Evolutionary conservation across 495 filamentous ascomycete genomes (phyloP).

Genomic region (Penicillium herquei): DNA sequence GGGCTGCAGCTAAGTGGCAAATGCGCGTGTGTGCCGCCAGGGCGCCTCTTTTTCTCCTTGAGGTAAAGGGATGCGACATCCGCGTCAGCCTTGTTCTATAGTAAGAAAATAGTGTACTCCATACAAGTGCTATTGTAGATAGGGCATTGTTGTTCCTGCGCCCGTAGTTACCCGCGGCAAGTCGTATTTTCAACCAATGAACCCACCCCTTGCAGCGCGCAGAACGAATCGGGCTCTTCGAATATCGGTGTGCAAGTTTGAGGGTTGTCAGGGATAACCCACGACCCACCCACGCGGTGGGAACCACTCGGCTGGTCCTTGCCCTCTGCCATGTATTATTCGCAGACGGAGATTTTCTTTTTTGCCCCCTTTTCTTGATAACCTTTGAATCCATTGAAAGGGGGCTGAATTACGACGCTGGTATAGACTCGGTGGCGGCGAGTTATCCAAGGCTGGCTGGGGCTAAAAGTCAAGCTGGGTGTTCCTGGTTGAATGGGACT

Average conservation of each 20-base stretch:
- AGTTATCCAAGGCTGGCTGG: conserved; percentile 49
- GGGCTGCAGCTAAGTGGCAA: conserved; percentile 32
- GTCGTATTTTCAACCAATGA: conserved; percentile 1
- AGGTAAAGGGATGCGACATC: conserved; percentile 1
- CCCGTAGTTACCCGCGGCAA: conserved; percentile 14
- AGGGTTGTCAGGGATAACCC: conserved; percentile 12
- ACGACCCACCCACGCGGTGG: conserved; percentile 10
- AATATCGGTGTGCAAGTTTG: background rate
- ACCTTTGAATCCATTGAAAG: no score
- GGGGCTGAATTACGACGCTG: background rate
- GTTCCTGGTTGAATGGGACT: background rate
- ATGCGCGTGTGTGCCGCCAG: conserved; percentile 10
- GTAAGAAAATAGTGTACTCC: background rate
- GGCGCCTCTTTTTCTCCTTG: conserved; percentile 3
- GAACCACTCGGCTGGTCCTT: conserved; percentile 13
- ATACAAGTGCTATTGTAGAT: background rate
- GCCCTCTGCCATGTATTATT: background rate
- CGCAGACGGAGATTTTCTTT: conserved; percentile 5
- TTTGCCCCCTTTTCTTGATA: no score
- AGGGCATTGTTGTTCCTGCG: conserved; percentile 1
- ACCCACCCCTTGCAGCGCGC: conserved; percentile 14
- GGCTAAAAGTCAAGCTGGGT: background rate
- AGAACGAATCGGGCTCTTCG: conserved; percentile 12
- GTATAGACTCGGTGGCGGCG: conserved; percentile 49
- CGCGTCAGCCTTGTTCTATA: background rate